Evolutionary conservation across 257 asterid species (phyloP), one percentile per base, ranked within the genome.

Genomic region (Cordia subcordata): DNA sequence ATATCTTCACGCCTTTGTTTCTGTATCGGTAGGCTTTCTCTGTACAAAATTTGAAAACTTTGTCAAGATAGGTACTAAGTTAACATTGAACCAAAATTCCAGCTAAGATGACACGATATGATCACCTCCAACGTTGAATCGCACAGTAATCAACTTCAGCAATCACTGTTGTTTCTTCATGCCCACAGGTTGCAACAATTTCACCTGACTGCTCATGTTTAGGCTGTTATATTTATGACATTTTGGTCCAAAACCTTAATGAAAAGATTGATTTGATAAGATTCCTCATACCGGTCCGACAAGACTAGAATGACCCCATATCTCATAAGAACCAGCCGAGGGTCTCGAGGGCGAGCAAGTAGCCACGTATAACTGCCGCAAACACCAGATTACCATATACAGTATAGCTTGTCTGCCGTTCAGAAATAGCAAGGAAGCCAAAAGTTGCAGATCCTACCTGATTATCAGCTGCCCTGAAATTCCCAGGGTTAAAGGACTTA

Each of bases 261-360:
- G 21, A 32, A 50, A 0, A 4, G 5, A 16, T 57, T 3, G 21
- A 53, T 16, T 11, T 10, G 2, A 3, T 1, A 53, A 22, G 38
- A 45, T 45, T 50, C 21, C 12, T 15, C 50, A 15, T 61, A 76
- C 82, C 68, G 76, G 82, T 70, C 75, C 77, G 65, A 75, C 75
- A 20, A 79, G 71, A 53, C 72, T 63, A 0, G 82, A 76, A 61
- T 76, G 77, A 40, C 76, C 82, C 85, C 82, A 75, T 46, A 75
- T 75, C n/a, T 20, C 0, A 60, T 75, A 75, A 38, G 75, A 68
- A 54, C 79, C 64, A 40, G 72, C 77, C 22, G 79, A 79, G 37
- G 69, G 68, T 57, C 81, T 60, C 27, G 85, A 72, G 9, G 81
- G 85, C 13, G 82, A 75, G 80, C 80, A 75, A 57, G 80, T 72